Evolutionary conservation across 2,329 filamentous ascomycete genomes (phyloP), one percentile per base, ranked within the genome.

Genomic region (Sporothrix humicola): DNA sequence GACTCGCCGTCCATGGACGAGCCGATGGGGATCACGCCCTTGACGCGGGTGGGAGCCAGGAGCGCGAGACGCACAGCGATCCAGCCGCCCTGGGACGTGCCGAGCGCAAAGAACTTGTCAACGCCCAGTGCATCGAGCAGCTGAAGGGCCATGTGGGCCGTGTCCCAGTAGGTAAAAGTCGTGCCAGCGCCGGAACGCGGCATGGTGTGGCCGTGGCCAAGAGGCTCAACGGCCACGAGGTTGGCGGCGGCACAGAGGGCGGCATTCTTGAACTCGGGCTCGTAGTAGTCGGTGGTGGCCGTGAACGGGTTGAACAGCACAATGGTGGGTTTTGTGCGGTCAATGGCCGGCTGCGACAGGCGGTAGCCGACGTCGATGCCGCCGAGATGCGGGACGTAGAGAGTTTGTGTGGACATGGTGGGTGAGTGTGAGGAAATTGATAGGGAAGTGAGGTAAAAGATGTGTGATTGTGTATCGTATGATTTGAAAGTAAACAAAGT

Each of bases 131-230:
- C 82, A 54, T 88, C 84, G 82, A 90, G 82, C 1, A 87, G 86
- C 79, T 90, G 87, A 9, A 88, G 79, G 12, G 84, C 84, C 85
- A 90, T 85, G 74, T 83, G 79, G 61, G 86, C 86, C 2, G 85
- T 80, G 78, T 88, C 87, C 87, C 87, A 88, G 80, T 87, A 87
- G 1, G 85, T 88, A 77, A 86, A 88, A 74, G 86, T 84, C 77
- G 87, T 85, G 44, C 54, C 61, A 42, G 61, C 20, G 8, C 58
- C 42, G 0, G 48, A 68, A 7, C 44, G 71, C 1, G 59, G 20
- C 12, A 6, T 23, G 5, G 73, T 74, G 17, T 82, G 79, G 75
- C 86, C 86, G 76, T 88, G 86, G 73, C 86, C 86, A 0, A 88
- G 82, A 1, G 85, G 85, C 79, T 88, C 86, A 73, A 88, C 82